A percentile compares a stretch with the other conserved stretches of the same genome.
phyloP scores from a whole-genome alignment of 352 stramenopile genomes.

The Peronospora belbahrii region DNA sequence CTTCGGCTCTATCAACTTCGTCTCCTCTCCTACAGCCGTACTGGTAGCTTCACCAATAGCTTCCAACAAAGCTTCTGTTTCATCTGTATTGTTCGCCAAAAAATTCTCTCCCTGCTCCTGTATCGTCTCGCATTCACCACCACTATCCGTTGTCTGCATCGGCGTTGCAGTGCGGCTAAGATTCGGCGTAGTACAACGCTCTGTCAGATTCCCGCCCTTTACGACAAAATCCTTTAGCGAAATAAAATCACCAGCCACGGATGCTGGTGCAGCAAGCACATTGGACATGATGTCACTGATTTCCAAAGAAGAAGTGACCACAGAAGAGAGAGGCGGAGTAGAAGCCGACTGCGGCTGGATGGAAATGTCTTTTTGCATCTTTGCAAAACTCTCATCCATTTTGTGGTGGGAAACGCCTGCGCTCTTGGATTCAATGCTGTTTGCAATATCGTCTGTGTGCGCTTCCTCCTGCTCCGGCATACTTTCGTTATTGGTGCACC shows the following conservation, averaged over 20 bases:
- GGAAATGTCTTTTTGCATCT: constrained; percentile 29
- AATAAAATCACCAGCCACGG: constrained; percentile 32
- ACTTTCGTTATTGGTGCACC: background rate
- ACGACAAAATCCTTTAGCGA: constrained; percentile 46
- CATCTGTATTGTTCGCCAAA: background rate
- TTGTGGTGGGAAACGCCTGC: constrained; percentile 8
- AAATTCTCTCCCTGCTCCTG: constrained; percentile 11
- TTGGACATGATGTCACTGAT: constrained; percentile 10
- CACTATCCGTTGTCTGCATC: constrained; percentile 13
- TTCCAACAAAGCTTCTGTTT: constrained; percentile 4
- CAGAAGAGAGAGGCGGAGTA: constrained; percentile 12
- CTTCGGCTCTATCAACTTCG: constrained; percentile 1
- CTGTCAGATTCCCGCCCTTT: constrained; percentile 27
- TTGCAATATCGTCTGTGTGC: background rate
- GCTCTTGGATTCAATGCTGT: constrained; percentile 2
- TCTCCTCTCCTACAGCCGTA: constrained; percentile 4
- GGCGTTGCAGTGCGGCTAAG: constrained; percentile 22
- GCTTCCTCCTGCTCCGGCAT: constrained; percentile 4
- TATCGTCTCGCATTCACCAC: constrained; percentile 9
- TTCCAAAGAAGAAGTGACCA: constrained; percentile 4
- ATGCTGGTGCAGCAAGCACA: background rate
- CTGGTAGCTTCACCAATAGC: background rate
- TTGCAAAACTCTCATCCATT: constrained; percentile 18
- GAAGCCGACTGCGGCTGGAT: constrained; percentile 8
- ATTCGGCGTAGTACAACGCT: constrained; percentile 17